Percentiles rank a stretch among this genome's conserved stretches.
phyloP scores from a whole-genome alignment of 2,329 filamentous ascomycete genomes.

The Cercospora janseana region DNA sequence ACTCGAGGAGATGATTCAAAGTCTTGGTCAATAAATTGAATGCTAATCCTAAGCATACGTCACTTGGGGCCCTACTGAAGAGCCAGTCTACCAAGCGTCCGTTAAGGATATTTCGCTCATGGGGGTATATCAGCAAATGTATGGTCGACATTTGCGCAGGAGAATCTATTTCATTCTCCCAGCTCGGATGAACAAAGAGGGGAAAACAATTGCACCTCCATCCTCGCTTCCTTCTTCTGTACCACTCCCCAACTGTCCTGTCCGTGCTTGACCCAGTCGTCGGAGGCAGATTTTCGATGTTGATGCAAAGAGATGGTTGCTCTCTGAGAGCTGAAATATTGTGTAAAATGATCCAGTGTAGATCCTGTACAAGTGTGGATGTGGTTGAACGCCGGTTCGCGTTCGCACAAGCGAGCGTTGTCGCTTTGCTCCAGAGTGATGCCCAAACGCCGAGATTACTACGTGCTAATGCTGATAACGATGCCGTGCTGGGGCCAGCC shows the following conservation, averaged over 20 bases:
- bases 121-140: slow-evolving; percentile 28
- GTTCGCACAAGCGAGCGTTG: slow-evolving; percentile 18
- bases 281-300: slow-evolving; percentile 1
- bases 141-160: slow-evolving; percentile 3
- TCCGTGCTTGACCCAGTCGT: not conserved
- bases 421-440: slow-evolving; percentile 4
- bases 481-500: slow-evolving; percentile 23
- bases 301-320: slow-evolving; percentile 12
- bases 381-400: slow-evolving; percentile 13
- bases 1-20: too few species aligned
- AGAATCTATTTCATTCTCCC: slow-evolving; percentile 4
- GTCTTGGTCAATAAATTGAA: not conserved
- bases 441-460: slow-evolving; percentile 5
- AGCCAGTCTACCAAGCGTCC: slow-evolving; percentile 8
- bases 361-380: slow-evolving; percentile 23
- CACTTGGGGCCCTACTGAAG: not conserved
- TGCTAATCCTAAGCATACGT: slow-evolving; percentile 8
- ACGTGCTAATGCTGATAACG: slow-evolving; percentile 11
- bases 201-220: slow-evolving; percentile 20
- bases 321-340: slow-evolving; percentile 9
- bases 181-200: not conserved
- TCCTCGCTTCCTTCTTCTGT: slow-evolving; percentile 16
- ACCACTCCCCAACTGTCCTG: slow-evolving; percentile 13
- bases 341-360: slow-evolving; percentile 21
- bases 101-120: slow-evolving; percentile 16